These are phyloP conservation scores for Scheffersomyces coipomensis DNA, from an alignment of 805 yeast genomes.

Conservation along the genomic window DNA sequence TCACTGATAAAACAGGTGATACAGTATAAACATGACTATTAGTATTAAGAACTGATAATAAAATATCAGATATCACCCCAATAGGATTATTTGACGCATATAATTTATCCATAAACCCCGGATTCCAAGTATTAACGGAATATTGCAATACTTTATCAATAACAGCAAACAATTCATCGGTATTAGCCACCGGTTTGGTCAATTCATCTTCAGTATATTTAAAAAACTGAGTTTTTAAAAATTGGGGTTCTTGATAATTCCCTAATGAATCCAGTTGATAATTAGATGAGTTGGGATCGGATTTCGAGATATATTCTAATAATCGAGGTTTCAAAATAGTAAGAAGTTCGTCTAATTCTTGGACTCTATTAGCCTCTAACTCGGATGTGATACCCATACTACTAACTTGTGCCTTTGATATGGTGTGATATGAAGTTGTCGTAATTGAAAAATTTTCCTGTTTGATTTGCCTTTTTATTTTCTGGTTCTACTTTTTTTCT, in stretches of 20 bases:
- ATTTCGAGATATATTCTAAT: conserved; percentile 48
- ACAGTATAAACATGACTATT: conserved; percentile 86
- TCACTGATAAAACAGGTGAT: conserved; percentile 73
- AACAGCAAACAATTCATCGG: conserved; percentile 40
- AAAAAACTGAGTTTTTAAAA: conserved; percentile 32
- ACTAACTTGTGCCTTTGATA: not conserved
- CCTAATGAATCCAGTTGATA: conserved; percentile 50
- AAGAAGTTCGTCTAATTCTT: conserved; percentile 57
- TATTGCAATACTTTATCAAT: conserved; percentile 59
- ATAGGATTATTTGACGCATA: conserved; percentile 86
- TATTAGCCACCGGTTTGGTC: conserved; percentile 29
- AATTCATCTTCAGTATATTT: conserved; percentile 29
- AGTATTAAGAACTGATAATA: conserved; percentile 70
- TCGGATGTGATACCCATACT: conserved; percentile 13
- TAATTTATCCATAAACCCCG: conserved; percentile 79
- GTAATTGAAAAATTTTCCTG: not conserved
- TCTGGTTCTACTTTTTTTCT: too few relatives aligned
- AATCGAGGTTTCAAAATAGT: conserved; percentile 51
- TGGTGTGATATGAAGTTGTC: not conserved
- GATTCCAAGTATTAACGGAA: conserved; percentile 84
- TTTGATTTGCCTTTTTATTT: too few relatives aligned
- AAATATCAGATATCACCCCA: conserved; percentile 71
- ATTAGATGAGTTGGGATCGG: conserved; percentile 33
- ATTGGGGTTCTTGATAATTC: conserved; percentile 48
- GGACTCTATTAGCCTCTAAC: conserved; percentile 50